phyloP scores from a whole-genome alignment of 2,329 filamentous ascomycete species.

The Scedosporium aurantiacum region DNA sequence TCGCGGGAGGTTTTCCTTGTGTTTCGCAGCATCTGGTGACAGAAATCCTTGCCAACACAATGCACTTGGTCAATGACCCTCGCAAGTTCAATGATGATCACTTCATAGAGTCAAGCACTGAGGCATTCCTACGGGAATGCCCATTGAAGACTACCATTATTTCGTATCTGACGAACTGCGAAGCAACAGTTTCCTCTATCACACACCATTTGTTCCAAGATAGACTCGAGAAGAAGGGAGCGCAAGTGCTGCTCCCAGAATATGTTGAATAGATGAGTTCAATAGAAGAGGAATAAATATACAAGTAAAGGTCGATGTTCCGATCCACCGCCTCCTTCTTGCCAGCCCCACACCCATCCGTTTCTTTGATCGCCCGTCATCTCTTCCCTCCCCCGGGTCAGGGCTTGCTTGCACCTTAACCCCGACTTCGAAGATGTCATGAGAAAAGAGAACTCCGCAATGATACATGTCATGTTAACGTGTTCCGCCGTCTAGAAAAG shows the following conservation, averaged over 20 bases:
- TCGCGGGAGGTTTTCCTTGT: slow-evolving; percentile 28
- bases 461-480: not conserved
- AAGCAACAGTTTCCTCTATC: not conserved
- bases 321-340: not conserved
- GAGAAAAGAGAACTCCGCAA: not conserved
- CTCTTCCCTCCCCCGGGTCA: no score
- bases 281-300: not conserved
- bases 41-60: slow-evolving; percentile 10
- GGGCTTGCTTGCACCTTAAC: no score
- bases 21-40: not conserved
- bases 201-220: not conserved
- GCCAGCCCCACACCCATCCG: no score
- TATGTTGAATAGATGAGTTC: not conserved
- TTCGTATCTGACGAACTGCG: slow-evolving; percentile 8
- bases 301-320: not conserved
- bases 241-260: not conserved
- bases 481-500: not conserved
- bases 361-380: no score
- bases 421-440: not conserved
- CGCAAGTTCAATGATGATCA: slow-evolving; percentile 77
- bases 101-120: slow-evolving; percentile 99
- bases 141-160: slow-evolving; percentile 7
- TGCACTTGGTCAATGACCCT: slow-evolving; percentile 12
- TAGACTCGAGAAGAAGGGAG: not conserved
- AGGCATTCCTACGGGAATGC: slow-evolving; percentile 30